Base-by-base conservation (phyloP, 164 flowering plant species). In the Vitis rotundifolia region DNA sequence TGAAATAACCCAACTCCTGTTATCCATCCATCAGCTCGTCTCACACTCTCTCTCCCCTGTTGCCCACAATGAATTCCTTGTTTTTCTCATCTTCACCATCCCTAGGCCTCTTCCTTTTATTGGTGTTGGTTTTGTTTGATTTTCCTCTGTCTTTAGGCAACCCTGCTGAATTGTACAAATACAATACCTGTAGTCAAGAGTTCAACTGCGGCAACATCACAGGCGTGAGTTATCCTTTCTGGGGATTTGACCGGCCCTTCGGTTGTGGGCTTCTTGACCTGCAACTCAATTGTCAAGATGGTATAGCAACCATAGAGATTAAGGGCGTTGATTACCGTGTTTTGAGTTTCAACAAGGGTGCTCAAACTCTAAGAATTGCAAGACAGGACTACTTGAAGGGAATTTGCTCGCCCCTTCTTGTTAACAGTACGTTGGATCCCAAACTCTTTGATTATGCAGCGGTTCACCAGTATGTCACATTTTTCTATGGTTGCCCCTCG, bases 191-290 rank as follows among this genome's bases (percentile, higher is more conserved):
- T 47, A 73, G 64, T 64, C 22, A 22, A 18, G 13, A 3, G 19
- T 76, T 66, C 69, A 22, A 18, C 22, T 76, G 73, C 58, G 44
- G 44, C 44, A 37, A 37, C 44, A 37, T 37, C 44, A 37, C 8
- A 37, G 44, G 44, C 44, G 49, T 75, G 6, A 57, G 49, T 28
- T 78, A 28, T 31, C 80, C 77, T 9, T 78, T 37, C 44, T 37
- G 44, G 44, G 44, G 44, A 37, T 3, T 3, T 6, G 1, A 37
- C 44, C 44, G 44, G 44, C 44, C 44, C 44, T 37, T 37, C 5
- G 44, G 44, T 37, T 37, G 44, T 37, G 44, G 44, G 44, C 44
- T 1, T 37, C 7, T 3, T 37, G 44, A 37, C 44, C 44, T 37
- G 7, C 44, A 37, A 0, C 44, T 37, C 44, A 0, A 0, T 37